phyloP scores from a whole-genome alignment of 2,329 filamentous ascomycete species.

The Epichloe sibirici region DNA sequence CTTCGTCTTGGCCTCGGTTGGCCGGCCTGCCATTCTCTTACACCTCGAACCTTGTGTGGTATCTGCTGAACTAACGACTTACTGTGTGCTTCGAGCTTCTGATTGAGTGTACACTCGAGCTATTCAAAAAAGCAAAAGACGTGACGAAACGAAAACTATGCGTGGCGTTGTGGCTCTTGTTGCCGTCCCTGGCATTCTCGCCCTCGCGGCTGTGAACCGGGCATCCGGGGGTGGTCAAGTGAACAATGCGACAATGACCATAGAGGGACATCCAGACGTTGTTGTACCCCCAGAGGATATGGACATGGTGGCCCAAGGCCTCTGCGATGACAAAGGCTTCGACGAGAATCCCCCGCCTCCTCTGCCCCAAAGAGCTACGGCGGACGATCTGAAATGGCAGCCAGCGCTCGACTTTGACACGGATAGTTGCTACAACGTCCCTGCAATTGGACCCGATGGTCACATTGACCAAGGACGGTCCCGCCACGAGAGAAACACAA shows the following conservation, averaged over 20 bases:
- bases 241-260: neutral
- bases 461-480: slow-evolving; percentile 20
- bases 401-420: slow-evolving; percentile 21
- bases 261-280: neutral
- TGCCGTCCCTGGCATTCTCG: neutral
- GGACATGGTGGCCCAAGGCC: neutral
- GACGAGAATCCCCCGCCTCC: slow-evolving; percentile 11
- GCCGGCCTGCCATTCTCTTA: too few species aligned
- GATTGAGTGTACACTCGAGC: too few species aligned
- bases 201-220: neutral
- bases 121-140: neutral
- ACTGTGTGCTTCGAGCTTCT: neutral
- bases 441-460: slow-evolving; percentile 23
- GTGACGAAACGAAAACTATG: neutral
- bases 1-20: too few species aligned
- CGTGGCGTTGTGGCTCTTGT: neutral
- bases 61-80: neutral
- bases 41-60: neutral
- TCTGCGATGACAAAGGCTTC: slow-evolving; percentile 6
- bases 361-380: slow-evolving; percentile 11
- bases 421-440: slow-evolving; percentile 27
- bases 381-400: slow-evolving; percentile 13
- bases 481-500: slow-evolving; percentile 15
- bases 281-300: neutral
- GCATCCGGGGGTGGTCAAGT: neutral